These are phyloP conservation scores for Triadica sebifera DNA, from an alignment of 345 rosid genomes.

Conservation along the genomic window DNA sequence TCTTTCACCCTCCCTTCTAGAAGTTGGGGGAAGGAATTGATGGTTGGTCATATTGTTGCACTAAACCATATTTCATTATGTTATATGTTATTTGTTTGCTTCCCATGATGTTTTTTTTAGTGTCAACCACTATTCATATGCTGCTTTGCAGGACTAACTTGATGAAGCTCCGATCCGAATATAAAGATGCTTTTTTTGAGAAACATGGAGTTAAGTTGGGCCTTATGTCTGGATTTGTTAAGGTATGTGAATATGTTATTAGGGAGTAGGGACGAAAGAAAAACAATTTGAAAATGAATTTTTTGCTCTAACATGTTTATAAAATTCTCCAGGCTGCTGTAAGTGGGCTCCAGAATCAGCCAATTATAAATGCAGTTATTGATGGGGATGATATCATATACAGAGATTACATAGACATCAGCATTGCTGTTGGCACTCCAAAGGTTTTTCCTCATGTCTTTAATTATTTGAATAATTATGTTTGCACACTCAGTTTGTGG, in stretches of 20 bases:
- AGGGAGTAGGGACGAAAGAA: background rate
- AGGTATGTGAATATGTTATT: constrained; percentile 39
- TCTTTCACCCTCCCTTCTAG: background rate
- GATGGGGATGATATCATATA: constrained; percentile 98
- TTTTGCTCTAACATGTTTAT: constrained; percentile 2
- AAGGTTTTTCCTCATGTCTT: constrained; percentile 48
- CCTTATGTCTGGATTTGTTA: constrained; percentile 95
- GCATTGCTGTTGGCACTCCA: constrained; percentile 90
- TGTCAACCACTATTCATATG: background rate
- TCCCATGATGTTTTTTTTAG: background rate
- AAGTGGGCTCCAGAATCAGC: constrained; percentile 93
- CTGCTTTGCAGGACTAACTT: constrained; percentile 74
- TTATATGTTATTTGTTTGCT: background rate
- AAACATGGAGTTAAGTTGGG: constrained; percentile 98
- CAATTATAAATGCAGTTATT: constrained; percentile 93
- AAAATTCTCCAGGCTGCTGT: constrained; percentile 72
- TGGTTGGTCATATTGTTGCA: background rate
- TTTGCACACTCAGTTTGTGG: background rate
- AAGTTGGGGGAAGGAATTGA: no score
- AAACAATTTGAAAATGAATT: background rate
- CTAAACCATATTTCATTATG: background rate
- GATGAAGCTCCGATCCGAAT: constrained; percentile 95
- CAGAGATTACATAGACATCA: constrained; percentile 90
- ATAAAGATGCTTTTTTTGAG: constrained; percentile 92
- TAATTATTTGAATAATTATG: background rate